Conservation (phyloP, 192 early-diverging fungal genomes). For the Backusella australiensis region DNA sequence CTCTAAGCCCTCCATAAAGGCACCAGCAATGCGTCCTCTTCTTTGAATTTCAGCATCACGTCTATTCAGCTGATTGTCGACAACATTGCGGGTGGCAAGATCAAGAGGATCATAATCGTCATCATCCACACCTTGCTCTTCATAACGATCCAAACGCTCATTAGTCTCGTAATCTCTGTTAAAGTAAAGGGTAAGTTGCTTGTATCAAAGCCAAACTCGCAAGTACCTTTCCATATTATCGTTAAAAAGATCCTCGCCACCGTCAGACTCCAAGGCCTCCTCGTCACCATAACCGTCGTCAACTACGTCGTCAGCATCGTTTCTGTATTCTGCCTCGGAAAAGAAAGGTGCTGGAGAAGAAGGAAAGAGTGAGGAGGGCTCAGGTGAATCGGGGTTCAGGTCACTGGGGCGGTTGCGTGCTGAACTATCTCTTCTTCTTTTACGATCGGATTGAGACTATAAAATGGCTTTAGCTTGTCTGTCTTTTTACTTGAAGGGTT, state of each 20-base stretch:
- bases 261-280: conserved; percentile 67
- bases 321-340: conserved; percentile 50
- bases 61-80: conserved; percentile 76
- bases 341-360: conserved; percentile 45
- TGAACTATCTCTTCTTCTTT: conserved; percentile 53
- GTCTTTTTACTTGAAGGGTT: too few relatives aligned
- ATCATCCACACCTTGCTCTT: conserved; percentile 82
- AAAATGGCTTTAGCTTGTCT: not conserved
- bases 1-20: conserved; percentile 85
- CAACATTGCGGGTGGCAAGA: conserved; percentile 60
- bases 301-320: conserved; percentile 51
- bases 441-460: conserved; percentile 40
- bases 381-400: conserved; percentile 31
- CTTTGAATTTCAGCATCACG: conserved; percentile 73
- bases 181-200: not conserved
- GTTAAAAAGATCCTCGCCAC: conserved; percentile 93
- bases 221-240: conserved; percentile 76
- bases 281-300: conserved; percentile 47
- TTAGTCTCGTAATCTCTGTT: conserved; percentile 82
- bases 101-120: conserved; percentile 76
- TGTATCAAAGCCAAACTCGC: too few relatives aligned
- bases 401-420: conserved; percentile 20
- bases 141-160: conserved; percentile 71
- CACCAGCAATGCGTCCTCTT: conserved; percentile 81
- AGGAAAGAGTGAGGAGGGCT: conserved; percentile 38